Percentiles rank a stretch among this genome's conserved stretches.
phyloP scores from a whole-genome alignment of 306 rosid genomes.

The Lupinus albus region DNA sequence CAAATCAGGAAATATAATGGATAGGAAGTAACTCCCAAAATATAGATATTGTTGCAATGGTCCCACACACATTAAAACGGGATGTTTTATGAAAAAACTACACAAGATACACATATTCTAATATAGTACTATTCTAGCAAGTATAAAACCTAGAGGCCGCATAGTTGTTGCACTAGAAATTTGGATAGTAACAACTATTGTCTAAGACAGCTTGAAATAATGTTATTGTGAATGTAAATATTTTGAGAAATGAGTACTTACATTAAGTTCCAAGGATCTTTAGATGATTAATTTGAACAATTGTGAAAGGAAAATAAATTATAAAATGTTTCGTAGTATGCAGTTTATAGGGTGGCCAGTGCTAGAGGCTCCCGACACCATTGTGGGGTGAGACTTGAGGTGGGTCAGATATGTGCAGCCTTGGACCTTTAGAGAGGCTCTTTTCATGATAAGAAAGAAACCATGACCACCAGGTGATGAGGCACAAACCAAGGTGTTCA shows the following conservation, averaged over 20 bases:
- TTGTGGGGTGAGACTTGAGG: no score
- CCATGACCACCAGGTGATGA: no score
- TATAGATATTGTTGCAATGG: no score
- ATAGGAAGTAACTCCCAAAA: no score
- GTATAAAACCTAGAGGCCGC: conserved; percentile 19
- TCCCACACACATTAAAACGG: no score
- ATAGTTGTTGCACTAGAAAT: conserved; percentile 12
- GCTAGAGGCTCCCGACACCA: no score
- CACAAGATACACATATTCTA: not conserved
- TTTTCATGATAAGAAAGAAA: no score
- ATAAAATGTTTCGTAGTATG: not conserved
- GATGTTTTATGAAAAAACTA: not conserved
- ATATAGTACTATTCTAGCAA: conserved; percentile 6
- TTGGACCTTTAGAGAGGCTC: no score
- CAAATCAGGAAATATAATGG: no score
- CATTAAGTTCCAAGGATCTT: conserved; percentile 26
- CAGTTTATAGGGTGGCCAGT: no score
- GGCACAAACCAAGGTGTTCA: not conserved
- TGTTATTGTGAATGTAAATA: conserved; percentile 4
- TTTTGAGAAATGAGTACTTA: conserved; percentile 16
- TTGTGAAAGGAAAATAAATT: conserved; percentile 11
- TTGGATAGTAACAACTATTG: not conserved
- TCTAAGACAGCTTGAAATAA: not conserved
- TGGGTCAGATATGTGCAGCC: no score
- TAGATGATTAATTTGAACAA: not conserved